A percentile compares a stretch with the other conserved stretches of the same genome.
Conservation (phyloP, 495 filamentous ascomycete genomes). For the Parmelia sp. region DNA sequence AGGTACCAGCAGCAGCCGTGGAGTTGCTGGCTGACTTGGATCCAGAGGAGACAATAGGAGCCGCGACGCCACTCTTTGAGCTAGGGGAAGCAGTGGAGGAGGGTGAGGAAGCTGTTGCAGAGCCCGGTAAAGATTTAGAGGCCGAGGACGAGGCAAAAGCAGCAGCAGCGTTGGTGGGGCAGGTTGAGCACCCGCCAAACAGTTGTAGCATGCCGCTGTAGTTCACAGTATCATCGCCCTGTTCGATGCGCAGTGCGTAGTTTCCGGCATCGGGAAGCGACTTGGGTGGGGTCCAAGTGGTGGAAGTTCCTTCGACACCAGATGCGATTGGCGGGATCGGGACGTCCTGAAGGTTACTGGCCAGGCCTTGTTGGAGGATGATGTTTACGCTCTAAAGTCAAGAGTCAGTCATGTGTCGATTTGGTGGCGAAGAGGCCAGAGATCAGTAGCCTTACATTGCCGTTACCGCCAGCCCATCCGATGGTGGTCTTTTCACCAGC, state of each 20-base stretch:
- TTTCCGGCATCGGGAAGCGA: slow-evolving; percentile 35
- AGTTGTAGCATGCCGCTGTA: slow-evolving; percentile 40
- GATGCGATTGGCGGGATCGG: slow-evolving; percentile 32
- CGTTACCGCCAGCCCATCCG: slow-evolving; percentile 38
- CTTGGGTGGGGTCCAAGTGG: slow-evolving; percentile 38
- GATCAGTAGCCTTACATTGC: slow-evolving; percentile 27
- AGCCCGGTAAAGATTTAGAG: slow-evolving; percentile 3
- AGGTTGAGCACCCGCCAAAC: slow-evolving; percentile 25
- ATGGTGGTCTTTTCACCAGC: slow-evolving; percentile 35
- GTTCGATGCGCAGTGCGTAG: slow-evolving; percentile 45
- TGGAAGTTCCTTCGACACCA: slow-evolving; percentile 34
- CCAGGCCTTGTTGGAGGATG: slow-evolving; percentile 39
- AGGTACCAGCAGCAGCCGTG: slow-evolving; percentile 10
- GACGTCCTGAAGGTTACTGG: slow-evolving; percentile 38
- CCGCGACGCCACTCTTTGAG: not conserved
- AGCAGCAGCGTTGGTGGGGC: slow-evolving; percentile 16
- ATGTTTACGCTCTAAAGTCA: slow-evolving; percentile 34
- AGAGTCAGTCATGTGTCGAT: slow-evolving; percentile 3
- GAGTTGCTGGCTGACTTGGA: slow-evolving; percentile 10
- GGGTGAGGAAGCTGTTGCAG: slow-evolving; percentile 13
- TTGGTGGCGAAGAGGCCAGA: not conserved
- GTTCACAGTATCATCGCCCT: slow-evolving; percentile 36
- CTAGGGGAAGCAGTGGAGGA: slow-evolving; percentile 14
- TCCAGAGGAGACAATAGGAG: slow-evolving; percentile 5
- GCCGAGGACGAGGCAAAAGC: slow-evolving; percentile 10